phyloP scores from a whole-genome alignment of 2,329 filamentous ascomycete species.

The Aspergillus aculeatinus region DNA sequence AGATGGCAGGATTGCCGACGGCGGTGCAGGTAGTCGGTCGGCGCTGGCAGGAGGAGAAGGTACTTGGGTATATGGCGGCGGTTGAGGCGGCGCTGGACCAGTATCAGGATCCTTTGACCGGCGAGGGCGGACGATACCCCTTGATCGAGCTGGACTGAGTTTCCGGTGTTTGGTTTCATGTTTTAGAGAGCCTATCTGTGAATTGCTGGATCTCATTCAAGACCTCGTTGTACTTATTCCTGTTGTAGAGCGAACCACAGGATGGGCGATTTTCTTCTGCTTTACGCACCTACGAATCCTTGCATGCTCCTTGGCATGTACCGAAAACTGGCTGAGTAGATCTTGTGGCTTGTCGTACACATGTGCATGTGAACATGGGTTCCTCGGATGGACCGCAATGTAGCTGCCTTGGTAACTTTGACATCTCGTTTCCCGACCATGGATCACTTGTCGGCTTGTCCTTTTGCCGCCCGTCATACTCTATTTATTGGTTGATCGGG shows the following conservation, averaged over 20 bases:
- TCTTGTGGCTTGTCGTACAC: background rate
- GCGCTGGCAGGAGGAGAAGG: slow-evolving; percentile 82
- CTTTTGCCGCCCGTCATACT: background rate
- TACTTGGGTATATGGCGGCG: slow-evolving; percentile 74
- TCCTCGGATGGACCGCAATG: background rate
- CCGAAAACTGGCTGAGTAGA: background rate
- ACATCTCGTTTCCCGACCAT: background rate
- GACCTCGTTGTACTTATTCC: background rate
- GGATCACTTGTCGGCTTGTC: background rate
- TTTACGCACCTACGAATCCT: background rate
- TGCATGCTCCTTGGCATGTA: background rate
- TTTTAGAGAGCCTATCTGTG: background rate
- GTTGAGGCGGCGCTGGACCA: slow-evolving; percentile 71
- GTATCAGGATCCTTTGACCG: slow-evolving; percentile 33
- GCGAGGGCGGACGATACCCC: slow-evolving; percentile 35
- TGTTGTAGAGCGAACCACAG: background rate
- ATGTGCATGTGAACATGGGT: background rate
- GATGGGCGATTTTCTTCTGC: background rate
- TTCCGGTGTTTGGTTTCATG: background rate
- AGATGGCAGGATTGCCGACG: slow-evolving; percentile 86
- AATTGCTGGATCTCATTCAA: background rate
- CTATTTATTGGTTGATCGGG: background rate
- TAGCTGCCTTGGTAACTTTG: background rate
- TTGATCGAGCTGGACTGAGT: slow-evolving; percentile 39
- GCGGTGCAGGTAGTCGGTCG: slow-evolving; percentile 80